Evolutionary conservation across 1,284 basidiomycete species (phyloP).

Genomic region (Sparassis latifolia): DNA sequence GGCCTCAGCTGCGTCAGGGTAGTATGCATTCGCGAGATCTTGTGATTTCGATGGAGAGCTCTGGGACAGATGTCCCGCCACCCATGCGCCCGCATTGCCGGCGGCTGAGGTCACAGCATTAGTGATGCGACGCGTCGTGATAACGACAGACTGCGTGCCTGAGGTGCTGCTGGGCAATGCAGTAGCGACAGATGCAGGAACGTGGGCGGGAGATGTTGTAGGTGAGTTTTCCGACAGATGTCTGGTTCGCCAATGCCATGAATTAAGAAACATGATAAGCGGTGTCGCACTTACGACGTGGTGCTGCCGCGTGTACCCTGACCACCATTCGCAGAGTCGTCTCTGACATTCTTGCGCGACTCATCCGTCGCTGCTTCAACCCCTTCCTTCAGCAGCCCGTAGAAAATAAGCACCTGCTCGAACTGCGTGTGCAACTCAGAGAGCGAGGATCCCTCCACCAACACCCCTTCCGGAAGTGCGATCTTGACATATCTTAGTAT

Average conservation of each 20-base stretch:
- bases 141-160: constrained; percentile 14
- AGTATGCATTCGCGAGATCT: constrained; percentile 8
- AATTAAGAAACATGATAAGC: not conserved
- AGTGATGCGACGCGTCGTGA: constrained; percentile 15
- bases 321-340: constrained; percentile 13
- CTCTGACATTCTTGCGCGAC: constrained; percentile 17
- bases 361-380: constrained; percentile 23
- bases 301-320: constrained; percentile 12
- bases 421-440: constrained; percentile 21
- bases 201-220: constrained; percentile 10
- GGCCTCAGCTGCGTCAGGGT: constrained; percentile 9
- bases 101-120: constrained; percentile 16
- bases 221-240: constrained; percentile 15
- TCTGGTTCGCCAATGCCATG: constrained; percentile 1
- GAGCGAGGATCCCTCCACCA: constrained; percentile 12
- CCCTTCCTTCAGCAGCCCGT: constrained; percentile 24
- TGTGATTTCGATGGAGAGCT: constrained; percentile 11
- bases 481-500: constrained; percentile 21
- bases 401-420: constrained; percentile 22
- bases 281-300: constrained; percentile 8
- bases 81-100: constrained; percentile 18
- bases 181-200: constrained; percentile 11
- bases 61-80: constrained; percentile 16
- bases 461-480: constrained; percentile 19
- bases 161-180: constrained; percentile 8